These are phyloP conservation scores for Ceratobasidium sp. DNA, from an alignment of 1,284 basidiomycete genomes.

Conservation along the genomic window DNA sequence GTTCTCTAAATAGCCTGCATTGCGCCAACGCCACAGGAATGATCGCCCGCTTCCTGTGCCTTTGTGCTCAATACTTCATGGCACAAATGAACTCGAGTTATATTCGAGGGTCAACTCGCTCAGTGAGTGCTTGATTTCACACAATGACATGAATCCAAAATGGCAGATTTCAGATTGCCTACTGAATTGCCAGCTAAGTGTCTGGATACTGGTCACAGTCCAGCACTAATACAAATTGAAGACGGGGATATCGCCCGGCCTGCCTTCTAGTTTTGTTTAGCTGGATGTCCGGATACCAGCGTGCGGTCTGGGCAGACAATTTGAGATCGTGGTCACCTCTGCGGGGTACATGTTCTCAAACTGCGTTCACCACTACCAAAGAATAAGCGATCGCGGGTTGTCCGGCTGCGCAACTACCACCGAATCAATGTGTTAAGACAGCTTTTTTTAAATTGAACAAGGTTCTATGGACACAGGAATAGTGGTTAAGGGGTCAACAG, in stretches of 20 bases:
- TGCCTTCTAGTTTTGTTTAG: too few species aligned
- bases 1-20: background rate
- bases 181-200: too few species aligned
- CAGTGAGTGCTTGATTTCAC: too few species aligned
- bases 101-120: background rate
- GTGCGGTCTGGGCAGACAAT: too few species aligned
- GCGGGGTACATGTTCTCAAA: background rate
- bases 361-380: background rate
- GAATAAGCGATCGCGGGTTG: background rate
- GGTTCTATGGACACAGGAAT: background rate
- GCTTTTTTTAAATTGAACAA: background rate
- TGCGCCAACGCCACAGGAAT: background rate
- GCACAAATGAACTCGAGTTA: background rate
- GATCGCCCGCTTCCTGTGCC: background rate
- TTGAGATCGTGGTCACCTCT: too few species aligned
- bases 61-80: background rate
- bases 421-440: background rate
- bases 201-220: too few species aligned
- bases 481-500: background rate
- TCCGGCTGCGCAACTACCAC: background rate
- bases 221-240: too few species aligned
- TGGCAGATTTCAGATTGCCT: too few species aligned
- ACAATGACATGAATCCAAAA: too few species aligned
- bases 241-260: too few species aligned
- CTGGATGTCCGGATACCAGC: too few species aligned